Conservation (phyloP, 129 eudicot species). For the Centella asiatica region DNA sequence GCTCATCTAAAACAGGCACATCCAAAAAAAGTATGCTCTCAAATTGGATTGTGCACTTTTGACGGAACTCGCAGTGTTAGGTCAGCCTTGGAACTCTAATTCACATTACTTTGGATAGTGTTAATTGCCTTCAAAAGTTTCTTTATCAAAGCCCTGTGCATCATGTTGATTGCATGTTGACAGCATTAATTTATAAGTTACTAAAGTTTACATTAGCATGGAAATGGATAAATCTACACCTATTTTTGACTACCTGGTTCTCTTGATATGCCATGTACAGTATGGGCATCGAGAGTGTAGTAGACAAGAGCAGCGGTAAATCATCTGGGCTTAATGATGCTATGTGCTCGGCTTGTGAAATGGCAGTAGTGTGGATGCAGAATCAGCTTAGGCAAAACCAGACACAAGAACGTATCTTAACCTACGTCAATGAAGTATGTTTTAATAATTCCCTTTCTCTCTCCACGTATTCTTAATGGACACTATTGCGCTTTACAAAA, state of each 20-base stretch:
- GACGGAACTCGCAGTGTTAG: constrained; percentile 49
- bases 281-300: constrained; percentile 48
- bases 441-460: background rate
- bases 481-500: too few relatives aligned
- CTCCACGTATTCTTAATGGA: too few relatives aligned
- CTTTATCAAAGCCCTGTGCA: background rate
- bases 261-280: background rate
- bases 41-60: constrained; percentile 38
- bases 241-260: background rate
- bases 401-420: constrained; percentile 37
- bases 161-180: background rate
- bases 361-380: constrained; percentile 19
- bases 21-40: constrained; percentile 47
- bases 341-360: constrained; percentile 55
- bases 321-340: constrained; percentile 19
- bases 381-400: constrained; percentile 19
- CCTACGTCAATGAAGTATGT: constrained; percentile 31
- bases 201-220: too few relatives aligned
- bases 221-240: background rate
- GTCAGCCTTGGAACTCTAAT: background rate
- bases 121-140: background rate
- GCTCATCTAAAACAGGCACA: constrained; percentile 20
- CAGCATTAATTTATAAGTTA: too few relatives aligned
- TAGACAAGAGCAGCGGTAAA: constrained; percentile 14
- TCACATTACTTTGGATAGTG: constrained; percentile 3